These are phyloP conservation scores for Helichrysum umbraculigerum DNA, from an alignment of 129 eudicot genomes.

Conservation along the genomic window DNA sequence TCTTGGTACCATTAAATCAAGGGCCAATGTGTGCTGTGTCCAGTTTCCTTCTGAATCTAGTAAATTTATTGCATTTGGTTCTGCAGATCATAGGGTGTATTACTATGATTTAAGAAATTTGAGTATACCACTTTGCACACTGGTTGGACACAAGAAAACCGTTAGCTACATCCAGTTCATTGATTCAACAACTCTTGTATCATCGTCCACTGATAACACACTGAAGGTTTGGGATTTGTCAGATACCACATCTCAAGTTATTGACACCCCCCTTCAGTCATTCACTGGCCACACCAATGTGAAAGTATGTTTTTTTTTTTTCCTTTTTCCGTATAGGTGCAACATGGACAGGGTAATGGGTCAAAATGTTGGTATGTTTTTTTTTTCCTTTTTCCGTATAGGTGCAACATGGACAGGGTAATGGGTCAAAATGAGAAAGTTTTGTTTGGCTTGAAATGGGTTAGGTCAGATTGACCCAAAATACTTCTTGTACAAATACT, in stretches of 20 bases:
- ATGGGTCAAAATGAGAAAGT: too few relatives aligned
- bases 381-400: neutral
- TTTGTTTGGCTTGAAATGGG: too few relatives aligned
- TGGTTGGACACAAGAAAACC: conserved; percentile 85
- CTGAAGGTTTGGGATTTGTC: conserved; percentile 86
- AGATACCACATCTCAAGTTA: conserved; percentile 57
- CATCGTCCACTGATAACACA: conserved; percentile 81
- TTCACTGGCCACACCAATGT: conserved; percentile 73
- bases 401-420: neutral
- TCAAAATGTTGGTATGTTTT: conserved; percentile 37
- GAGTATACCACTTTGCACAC: conserved; percentile 72
- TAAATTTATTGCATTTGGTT: conserved; percentile 88
- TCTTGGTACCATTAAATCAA: conserved; percentile 80
- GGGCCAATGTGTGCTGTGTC: conserved; percentile 94
- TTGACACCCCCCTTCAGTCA: conserved; percentile 72
- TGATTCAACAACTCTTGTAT: conserved; percentile 76
- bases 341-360: neutral
- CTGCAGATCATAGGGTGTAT: conserved; percentile 86
- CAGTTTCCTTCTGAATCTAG: conserved; percentile 72
- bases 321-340: neutral
- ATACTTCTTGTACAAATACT: too few relatives aligned
- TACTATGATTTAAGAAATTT: conserved; percentile 83
- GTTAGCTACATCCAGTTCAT: conserved; percentile 90
- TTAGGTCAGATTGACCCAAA: too few relatives aligned
- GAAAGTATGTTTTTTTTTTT: conserved; percentile 47